Evolutionary conservation across 805 yeast species (phyloP).

Genomic region (Suhomyces pyralidae): DNA sequence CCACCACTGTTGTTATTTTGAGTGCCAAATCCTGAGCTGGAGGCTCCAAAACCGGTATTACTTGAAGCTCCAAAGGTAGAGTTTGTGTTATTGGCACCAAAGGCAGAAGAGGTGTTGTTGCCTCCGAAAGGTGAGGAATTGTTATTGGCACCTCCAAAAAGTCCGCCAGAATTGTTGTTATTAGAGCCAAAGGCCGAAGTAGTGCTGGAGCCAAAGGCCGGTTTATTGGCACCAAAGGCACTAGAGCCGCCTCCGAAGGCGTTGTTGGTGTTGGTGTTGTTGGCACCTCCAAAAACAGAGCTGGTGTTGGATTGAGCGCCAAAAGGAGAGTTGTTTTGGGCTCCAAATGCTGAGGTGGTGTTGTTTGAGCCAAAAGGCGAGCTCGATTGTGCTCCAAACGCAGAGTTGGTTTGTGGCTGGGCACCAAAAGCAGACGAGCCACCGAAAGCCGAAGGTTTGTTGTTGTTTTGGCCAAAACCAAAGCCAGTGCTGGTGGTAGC

Average conservation of each 20-base stretch:
- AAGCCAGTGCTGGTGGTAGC: constrained; percentile 1
- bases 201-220: constrained; percentile 3
- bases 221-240: constrained; percentile 26
- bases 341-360: constrained; percentile 42
- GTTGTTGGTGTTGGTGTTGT: constrained; percentile 4
- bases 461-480: constrained; percentile 13
- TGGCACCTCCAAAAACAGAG: constrained; percentile 15
- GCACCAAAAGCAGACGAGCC: constrained; percentile 17
- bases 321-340: constrained; percentile 25
- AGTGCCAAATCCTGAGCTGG: constrained; percentile 13
- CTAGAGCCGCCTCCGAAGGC: constrained; percentile 10
- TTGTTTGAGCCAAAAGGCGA: constrained; percentile 26
- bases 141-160: constrained; percentile 36
- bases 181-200: constrained; percentile 11
- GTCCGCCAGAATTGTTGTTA: constrained; percentile 19
- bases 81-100: constrained; percentile 4
- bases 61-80: constrained; percentile 16
- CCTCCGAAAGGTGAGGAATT: constrained; percentile 17
- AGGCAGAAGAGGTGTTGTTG: constrained; percentile 14
- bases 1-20: constrained; percentile 8
- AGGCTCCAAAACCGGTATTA: constrained; percentile 17
- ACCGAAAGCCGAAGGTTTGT: constrained; percentile 42
- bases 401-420: constrained; percentile 17
- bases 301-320: constrained; percentile 26
- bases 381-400: constrained; percentile 25